Evolutionary conservation across 257 asterid genomes (phyloP).

Genomic region (Solanum paucissectum): DNA sequence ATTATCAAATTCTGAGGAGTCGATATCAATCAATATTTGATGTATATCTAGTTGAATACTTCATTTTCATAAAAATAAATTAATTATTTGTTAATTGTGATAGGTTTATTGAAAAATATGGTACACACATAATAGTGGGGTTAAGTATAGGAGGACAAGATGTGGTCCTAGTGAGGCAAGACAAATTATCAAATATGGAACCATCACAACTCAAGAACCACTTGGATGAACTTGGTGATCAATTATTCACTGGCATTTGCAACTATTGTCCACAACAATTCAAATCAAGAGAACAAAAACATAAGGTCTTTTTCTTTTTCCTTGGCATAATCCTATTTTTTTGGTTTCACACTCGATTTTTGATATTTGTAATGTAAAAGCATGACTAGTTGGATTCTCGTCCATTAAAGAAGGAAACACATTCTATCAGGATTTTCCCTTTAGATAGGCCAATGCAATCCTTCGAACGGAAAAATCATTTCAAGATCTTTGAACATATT

Average conservation of each 20-base stretch:
- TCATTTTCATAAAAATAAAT: neutral
- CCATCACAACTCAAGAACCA: constrained; percentile 69
- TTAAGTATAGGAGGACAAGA: constrained; percentile 89
- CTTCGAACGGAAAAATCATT: neutral
- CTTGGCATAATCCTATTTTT: neutral
- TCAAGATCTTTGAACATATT: neutral
- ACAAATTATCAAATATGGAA: constrained; percentile 51
- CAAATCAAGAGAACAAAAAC: constrained; percentile 34
- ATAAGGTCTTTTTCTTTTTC: constrained; percentile 27
- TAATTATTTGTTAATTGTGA: constrained; percentile 10
- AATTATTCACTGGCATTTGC: constrained; percentile 63
- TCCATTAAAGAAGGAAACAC: neutral
- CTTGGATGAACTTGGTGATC: constrained; percentile 74
- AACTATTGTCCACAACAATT: constrained; percentile 41
- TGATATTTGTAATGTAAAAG: neutral
- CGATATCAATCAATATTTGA: neutral
- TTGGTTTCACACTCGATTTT: neutral
- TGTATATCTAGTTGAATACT: neutral
- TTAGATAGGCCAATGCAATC: neutral
- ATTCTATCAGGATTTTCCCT: neutral
- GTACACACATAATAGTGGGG: constrained; percentile 91
- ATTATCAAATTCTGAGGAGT: neutral
- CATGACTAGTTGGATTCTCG: neutral
- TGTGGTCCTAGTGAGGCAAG: constrained; percentile 68
- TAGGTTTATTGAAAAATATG: constrained; percentile 92